phyloP scores from a whole-genome alignment of 148 eudicot species.

The Chenopodium suecicum region DNA sequence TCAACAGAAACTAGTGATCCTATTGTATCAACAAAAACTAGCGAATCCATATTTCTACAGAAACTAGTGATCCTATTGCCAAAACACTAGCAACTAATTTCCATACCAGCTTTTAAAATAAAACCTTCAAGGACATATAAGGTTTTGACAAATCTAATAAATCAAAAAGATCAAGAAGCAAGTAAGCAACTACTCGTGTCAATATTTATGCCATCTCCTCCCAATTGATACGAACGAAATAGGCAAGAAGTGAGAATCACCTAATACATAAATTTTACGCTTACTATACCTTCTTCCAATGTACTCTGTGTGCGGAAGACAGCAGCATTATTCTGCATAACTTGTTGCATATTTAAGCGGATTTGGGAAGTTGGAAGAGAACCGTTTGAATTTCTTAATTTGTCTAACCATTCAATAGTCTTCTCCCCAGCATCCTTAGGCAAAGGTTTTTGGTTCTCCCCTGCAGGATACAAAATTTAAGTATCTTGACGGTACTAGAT shows the following conservation, averaged over 20 bases:
- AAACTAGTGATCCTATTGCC: neutral
- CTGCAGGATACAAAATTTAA: slow-evolving; percentile 37
- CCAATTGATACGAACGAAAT: neutral
- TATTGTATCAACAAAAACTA: too few relatives aligned
- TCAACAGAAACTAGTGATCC: too few relatives aligned
- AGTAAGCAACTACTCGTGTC: neutral
- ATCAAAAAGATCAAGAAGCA: neutral
- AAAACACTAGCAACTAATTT: neutral
- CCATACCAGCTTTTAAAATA: neutral
- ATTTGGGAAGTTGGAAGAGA: slow-evolving; percentile 81
- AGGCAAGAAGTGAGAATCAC: neutral
- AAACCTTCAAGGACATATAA: neutral
- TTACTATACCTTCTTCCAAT: slow-evolving; percentile 77
- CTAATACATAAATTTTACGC: neutral
- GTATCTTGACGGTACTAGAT: neutral
- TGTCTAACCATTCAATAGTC: slow-evolving; percentile 92
- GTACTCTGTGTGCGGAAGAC: slow-evolving; percentile 95
- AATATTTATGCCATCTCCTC: neutral
- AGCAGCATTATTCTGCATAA: slow-evolving; percentile 97
- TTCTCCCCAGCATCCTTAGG: slow-evolving; percentile 85
- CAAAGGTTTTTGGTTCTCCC: slow-evolving; percentile 82
- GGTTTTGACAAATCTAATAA: neutral
- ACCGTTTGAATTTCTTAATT: slow-evolving; percentile 81
- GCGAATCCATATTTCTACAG: too few relatives aligned
- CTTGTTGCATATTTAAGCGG: slow-evolving; percentile 88